Base-by-base conservation (phyloP, 2,329 filamentous ascomycete species). In the Phaeosphaeria sp. region DNA sequence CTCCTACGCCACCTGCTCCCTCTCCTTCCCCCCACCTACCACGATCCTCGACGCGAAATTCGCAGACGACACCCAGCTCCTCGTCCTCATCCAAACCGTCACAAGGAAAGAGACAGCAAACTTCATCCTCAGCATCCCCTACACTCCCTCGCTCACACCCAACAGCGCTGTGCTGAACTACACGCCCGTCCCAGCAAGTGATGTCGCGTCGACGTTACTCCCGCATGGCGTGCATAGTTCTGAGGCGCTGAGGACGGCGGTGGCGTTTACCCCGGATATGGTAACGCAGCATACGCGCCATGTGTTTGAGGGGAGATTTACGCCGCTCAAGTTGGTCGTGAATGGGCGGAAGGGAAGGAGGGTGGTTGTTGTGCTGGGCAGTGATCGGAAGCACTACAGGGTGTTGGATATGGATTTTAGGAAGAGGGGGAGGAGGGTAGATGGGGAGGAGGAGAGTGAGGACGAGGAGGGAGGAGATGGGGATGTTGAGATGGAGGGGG, bases 11-110 rank as follows among this genome's bases (percentile, higher is more conserved):
- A 86, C 86, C 40, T 85, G 89, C 56, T 90, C 85, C 64, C 80
- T 80, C 53, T 73, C 53, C 24, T 71, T 76, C 61, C 75, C 36
- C 1, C 7, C 30, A 1, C 77, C 74, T 0, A 54, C 56, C 1
- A 27, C 21, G 1, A 76, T 89, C 17, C 74, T 86, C 20, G 89
- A 92, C 70, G 74, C 90, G 15, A 88, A 89, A 69, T 92, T 93
- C 67, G 82, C 91, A 44, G 83, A 89, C 65, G 86, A 90, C 54
- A 75, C 82, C 13, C 81, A 79, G 0, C 72, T 93, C 1, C 80
- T 92, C 52, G 64, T 91, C 1, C 81, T 93, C 40, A 2, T 25
- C 5, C n/a, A 43, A 24, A 17, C 22, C 3, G 20, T 43, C 1
- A n/a, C 42, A 25, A 25, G 36, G 17, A 33, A 59, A 6, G 22